Conservation (phyloP, 352 stramenopile genomes). For the Pythium volutum region DNA sequence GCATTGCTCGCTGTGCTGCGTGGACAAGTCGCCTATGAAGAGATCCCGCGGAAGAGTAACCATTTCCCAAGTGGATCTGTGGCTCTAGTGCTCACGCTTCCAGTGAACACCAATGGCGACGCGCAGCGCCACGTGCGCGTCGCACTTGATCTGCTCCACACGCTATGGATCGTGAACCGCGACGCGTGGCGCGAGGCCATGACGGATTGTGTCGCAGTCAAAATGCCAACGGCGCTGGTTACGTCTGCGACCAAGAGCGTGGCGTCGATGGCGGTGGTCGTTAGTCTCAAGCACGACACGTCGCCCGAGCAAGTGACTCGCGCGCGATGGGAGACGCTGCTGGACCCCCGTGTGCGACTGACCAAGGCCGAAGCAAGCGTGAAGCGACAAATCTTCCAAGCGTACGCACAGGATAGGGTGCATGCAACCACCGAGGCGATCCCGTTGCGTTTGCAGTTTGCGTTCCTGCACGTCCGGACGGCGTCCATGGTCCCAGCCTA, state of each 20-base stretch:
- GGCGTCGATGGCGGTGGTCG: slow-evolving; percentile 1
- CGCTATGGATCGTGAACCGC: slow-evolving; percentile 13
- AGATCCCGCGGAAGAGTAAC: slow-evolving; percentile 5
- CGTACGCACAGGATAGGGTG: neutral
- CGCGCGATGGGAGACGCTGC: slow-evolving; percentile 8
- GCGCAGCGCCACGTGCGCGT: neutral
- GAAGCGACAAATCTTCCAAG: neutral
- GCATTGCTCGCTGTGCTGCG: slow-evolving; percentile 6
- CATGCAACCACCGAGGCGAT: no score
- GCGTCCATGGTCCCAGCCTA: neutral
- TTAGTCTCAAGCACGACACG: slow-evolving; percentile 21
- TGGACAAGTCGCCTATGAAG: neutral
- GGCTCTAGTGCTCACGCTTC: slow-evolving; percentile 12
- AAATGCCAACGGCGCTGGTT: neutral
- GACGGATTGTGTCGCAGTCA: neutral
- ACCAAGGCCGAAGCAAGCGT: neutral
- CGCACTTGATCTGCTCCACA: slow-evolving; percentile 13
- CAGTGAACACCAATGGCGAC: slow-evolving; percentile 2
- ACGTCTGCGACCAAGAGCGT: neutral
- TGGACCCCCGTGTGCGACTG: neutral
- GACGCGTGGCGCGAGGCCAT: slow-evolving; percentile 4
- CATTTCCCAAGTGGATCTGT: slow-evolving; percentile 10
- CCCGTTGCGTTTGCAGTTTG: slow-evolving; percentile 15
- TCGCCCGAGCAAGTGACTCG: slow-evolving; percentile 13
- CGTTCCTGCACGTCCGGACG: slow-evolving; percentile 13